Evolutionary conservation across 2,329 filamentous ascomycete genomes (phyloP).

Genomic region (Colletotrichum lupini): DNA sequence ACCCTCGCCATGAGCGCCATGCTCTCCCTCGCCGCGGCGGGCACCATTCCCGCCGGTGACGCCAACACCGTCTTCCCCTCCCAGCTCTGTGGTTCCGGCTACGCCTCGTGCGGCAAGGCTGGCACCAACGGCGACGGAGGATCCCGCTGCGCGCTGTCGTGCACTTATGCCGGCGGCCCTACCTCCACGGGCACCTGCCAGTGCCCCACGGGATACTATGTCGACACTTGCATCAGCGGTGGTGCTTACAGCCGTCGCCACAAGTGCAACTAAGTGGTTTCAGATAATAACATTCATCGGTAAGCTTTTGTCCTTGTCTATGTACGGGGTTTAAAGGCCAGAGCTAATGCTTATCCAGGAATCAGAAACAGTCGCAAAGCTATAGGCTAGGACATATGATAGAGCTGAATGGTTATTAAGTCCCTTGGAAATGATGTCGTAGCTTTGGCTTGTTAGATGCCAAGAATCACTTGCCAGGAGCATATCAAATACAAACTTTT

Average conservation of each 20-base stretch:
- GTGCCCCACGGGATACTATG: neutral
- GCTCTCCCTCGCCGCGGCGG: neutral
- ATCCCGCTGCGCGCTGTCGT: neutral
- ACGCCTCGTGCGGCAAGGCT: neutral
- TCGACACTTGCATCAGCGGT: neutral
- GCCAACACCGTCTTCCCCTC: neutral
- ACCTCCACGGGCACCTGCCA: neutral
- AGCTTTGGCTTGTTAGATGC: no score
- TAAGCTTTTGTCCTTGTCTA: neutral
- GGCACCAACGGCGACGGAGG: neutral
- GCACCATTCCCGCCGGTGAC: neutral
- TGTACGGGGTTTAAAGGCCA: neutral
- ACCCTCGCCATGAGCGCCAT: neutral
- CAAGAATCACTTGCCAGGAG: no score
- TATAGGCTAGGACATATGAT: no score
- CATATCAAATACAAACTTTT: no score
- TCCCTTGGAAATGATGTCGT: no score
- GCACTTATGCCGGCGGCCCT: neutral
- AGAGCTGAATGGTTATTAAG: no score
- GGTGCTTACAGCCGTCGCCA: neutral
- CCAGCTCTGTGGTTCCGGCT: neutral
- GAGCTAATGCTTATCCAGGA: neutral
- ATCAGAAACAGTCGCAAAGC: no score
- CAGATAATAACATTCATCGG: neutral
- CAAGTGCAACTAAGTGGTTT: neutral